phyloP scores from a whole-genome alignment of 75 land plant genomes.

The Chamaecyparis obtusa region DNA sequence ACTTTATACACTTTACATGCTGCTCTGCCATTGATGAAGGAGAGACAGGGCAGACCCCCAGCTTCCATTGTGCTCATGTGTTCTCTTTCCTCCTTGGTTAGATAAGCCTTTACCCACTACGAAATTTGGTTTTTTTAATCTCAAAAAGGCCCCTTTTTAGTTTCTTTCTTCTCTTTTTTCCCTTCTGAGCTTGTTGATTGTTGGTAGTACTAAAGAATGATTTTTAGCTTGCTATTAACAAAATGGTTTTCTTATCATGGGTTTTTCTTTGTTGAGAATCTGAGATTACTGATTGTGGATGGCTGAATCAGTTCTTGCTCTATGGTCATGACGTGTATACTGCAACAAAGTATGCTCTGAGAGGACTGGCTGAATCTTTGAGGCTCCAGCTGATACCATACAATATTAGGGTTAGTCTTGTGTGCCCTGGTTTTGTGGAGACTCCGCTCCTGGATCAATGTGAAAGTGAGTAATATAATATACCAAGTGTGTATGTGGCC shows the following conservation, averaged over 20 bases:
- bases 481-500: neutral
- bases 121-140: too few relatives aligned
- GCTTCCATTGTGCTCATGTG: conserved; percentile 26
- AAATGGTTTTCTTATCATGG: neutral
- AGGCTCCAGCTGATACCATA: conserved; percentile 23
- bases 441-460: conserved; percentile 27
- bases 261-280: neutral
- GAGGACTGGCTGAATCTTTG: conserved; percentile 24
- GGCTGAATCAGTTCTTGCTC: conserved; percentile 22
- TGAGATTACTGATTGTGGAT: neutral
- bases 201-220: neutral
- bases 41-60: neutral
- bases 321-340: conserved; percentile 33
- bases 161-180: too few relatives aligned
- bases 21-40: conserved; percentile 29
- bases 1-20: conserved; percentile 22
- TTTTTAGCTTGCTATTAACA: too few relatives aligned
- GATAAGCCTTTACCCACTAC: neutral
- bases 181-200: neutral
- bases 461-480: conserved; percentile 8
- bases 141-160: too few relatives aligned
- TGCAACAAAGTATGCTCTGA: conserved; percentile 25
- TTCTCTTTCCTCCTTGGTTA: conserved; percentile 25
- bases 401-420: conserved; percentile 20
- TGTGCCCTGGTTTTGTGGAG: conserved; percentile 26